Evolutionary conservation across 2,329 filamentous ascomycete species (phyloP), one percentile per base, ranked within the genome.

Genomic region (Plenodomus tracheiphilus): DNA sequence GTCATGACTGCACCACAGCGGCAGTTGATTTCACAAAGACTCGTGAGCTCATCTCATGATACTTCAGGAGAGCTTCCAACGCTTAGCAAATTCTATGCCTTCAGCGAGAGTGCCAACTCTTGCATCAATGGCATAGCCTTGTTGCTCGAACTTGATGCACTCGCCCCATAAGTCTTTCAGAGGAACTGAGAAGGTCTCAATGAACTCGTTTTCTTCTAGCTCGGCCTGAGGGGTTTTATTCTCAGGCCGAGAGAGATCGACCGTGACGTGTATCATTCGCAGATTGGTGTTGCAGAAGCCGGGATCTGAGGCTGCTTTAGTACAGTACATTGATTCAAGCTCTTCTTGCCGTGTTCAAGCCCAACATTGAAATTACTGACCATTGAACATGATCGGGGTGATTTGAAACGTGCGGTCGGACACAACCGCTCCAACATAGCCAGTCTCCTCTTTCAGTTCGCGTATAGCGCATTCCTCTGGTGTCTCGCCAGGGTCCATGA

Each of bases 171-270:
- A 70, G 13, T 80, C 75, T 17, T 72, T 75, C 37, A 93, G 66
- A 5, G 85, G 85, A 7, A 90, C 79, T 8, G 81, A 83, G 62
- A 93, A 92, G 28, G 86, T 85, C 68, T 92, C 88, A 64, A 93
- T 92, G 66, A 91, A 92, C 73, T 93, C 89, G 54, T 85, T 86
- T 20, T 91, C 88, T 66, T 93, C 88, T 6, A 92, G 77, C 65
- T 87, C 75, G 0, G 88, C 85, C 68, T 85, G 56, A 1, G 83
- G 84, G 44, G 88, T 77, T 66, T 86, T 81, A 66, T 93, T 93
- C 60, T 85, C 85, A 0, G 86, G 81, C 1, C 84, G 75, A 4
- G 75, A 79, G 79, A 88, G 83, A 69, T 93, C 87, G 54, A 93
- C 82, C 1, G 77, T 81, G 36, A 92, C 83, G 64, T 92, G 88